A percentile compares a stretch with the other conserved stretches of the same genome.
These are phyloP conservation scores for Tolypocladium pustulatum DNA, from an alignment of 2,329 filamentous ascomycete species.

Conservation along the genomic window DNA sequence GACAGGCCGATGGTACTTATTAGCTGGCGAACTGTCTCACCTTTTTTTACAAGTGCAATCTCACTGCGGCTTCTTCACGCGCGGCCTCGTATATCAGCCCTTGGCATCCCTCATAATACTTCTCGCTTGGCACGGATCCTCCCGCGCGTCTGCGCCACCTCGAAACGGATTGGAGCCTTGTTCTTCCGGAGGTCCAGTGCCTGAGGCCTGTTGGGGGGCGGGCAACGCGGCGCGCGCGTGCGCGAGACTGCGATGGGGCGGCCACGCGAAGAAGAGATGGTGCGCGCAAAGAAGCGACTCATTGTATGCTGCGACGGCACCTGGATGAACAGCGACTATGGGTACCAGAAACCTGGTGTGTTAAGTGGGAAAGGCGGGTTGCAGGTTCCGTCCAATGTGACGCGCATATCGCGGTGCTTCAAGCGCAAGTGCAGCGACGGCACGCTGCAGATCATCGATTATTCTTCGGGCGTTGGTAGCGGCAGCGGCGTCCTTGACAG, in stretches of 20 bases:
- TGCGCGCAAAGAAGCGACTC: constrained; percentile 28
- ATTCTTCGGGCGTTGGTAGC: constrained; percentile 51
- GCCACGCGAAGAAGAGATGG: not conserved
- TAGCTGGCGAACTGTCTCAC: not conserved
- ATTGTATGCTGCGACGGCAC: constrained; percentile 44
- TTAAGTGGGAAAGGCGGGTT: constrained; percentile 26
- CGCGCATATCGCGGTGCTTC: constrained; percentile 47
- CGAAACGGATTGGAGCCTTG: not conserved
- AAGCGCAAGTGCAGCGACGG: constrained; percentile 39
- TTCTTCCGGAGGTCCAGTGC: not conserved
- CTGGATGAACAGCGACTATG: constrained; percentile 43
- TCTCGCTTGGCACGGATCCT: not conserved
- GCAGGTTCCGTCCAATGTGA: constrained; percentile 49
- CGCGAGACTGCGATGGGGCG: not conserved
- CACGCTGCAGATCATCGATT: constrained; percentile 47
- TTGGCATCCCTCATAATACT: not conserved
- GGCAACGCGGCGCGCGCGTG: not conserved
- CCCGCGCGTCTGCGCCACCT: not conserved
- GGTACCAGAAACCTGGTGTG: constrained; percentile 29
- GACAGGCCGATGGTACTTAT: not conserved
- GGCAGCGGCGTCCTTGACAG: constrained; percentile 37
- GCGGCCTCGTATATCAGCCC: not conserved
- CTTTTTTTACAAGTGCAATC: not conserved
- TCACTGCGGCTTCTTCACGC: not conserved
- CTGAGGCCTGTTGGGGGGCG: not conserved